A percentile compares a stretch with the other conserved stretches of the same genome.
phyloP scores from a whole-genome alignment of 208 protist species.

The Acanthamoeba royreba region DNA sequence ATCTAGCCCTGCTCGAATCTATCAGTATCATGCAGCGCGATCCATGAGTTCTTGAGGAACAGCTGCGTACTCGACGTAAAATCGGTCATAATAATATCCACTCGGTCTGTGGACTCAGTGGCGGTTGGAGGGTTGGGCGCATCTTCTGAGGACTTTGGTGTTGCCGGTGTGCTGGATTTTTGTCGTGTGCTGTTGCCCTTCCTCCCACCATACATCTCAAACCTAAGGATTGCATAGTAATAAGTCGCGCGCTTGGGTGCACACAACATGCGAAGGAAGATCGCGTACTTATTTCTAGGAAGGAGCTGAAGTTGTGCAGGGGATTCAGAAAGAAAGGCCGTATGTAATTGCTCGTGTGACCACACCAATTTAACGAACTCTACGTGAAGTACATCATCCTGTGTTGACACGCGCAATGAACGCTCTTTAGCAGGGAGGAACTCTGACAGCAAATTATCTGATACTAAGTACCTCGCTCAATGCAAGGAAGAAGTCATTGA shows the following conservation, averaged over 20 bases:
- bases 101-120: too few species aligned
- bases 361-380: background rate
- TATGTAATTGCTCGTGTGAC: background rate
- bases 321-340: background rate
- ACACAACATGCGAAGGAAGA: background rate
- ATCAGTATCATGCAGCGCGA: background rate
- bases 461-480: slow-evolving; percentile 13
- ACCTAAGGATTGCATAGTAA: background rate
- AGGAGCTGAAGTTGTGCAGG: background rate
- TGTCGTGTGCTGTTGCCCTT: background rate
- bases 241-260: background rate
- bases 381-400: background rate
- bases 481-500: background rate
- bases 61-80: background rate
- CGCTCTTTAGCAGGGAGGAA: background rate
- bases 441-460: too few species aligned
- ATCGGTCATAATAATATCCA: background rate
- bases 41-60: background rate
- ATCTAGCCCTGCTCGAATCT: background rate
- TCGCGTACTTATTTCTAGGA: background rate
- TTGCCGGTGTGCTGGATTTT: background rate
- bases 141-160: background rate
- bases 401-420: background rate
- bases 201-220: background rate
- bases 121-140: background rate